Base-by-base conservation (phyloP, 192 early-diverging fungal genomes). In the Gonapodya prolifera region DNA sequence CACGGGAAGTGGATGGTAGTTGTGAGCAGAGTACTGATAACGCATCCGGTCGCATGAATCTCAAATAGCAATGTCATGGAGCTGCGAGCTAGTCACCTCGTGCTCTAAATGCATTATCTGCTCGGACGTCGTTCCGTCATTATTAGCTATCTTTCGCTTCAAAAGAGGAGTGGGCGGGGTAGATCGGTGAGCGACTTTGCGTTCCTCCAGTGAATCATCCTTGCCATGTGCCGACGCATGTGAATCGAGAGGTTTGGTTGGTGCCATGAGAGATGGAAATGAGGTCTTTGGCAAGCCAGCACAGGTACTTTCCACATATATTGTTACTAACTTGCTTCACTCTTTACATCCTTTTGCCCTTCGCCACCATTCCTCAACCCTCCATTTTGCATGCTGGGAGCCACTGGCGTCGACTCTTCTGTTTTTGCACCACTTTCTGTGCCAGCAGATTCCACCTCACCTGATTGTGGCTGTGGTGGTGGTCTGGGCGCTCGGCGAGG, bases 1-100 rank as follows among this genome's bases (percentile, higher is more conserved):
- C 0, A 96, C 91, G 2, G 96, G 96, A 35, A 99, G 85, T 30
- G 97, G 97, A 83, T 99, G 97, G 83, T 99, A 99, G 89, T 97
- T 99, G 92, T 98, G 96, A 35, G 97, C 97, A 77, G 94, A 92
- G 81, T 94, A 94, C 34, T 85, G 83, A 85, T 95, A 83, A 84
- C 96, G 95, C 34, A 96, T 86, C n/a, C n/a, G n/a, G n/a, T n/a
- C n/a, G n/a, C 8, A 16, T 61, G 23, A 61, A 23, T 16, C 8
- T 8, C 45, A 61, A 8, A 61, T 61, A 61, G 45, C 45, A 61
- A 23, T 23, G 8, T 23, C 45, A 61, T 61, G 45, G 23, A 61
- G 8, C 23, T 61, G 45, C 8, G 23, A 61, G 8, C n/a, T n/a
- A 61, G 8, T 16, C 8, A 61, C 45, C 45, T 61, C 45, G 45